Base-by-base conservation (phyloP, 75 land plant genomes). In the Picea glauca region DNA sequence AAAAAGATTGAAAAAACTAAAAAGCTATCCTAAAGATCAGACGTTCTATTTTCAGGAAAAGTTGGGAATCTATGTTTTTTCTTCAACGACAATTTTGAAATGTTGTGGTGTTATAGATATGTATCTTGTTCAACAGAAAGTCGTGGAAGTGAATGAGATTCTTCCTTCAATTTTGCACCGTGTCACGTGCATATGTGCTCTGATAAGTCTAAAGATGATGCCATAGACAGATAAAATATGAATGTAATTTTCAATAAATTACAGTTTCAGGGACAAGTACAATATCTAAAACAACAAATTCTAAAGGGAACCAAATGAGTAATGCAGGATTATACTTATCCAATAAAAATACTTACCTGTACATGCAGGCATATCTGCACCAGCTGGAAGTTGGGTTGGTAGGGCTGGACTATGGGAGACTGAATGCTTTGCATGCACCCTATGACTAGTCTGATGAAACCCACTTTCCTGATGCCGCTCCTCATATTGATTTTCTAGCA, bases 321-420 rank as follows among this genome's bases (percentile, higher is more conserved):
- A 75, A 31, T 40, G 50, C 38, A 65, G 23, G 62, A 54, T 32
- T 15, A 74, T 17, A 77, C 26, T 77, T 33, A 77, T 18, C 40
- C 33, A 18, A 21, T 23, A 0, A 11, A 58, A 57, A 21, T 21
- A 54, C 78, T 56, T 75, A 92, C 97, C 94, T 67, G 99, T 86
- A 68, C 91, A 96, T 9, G 94, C 87, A 70, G 94, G 99, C 78
- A 90, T 86, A 82, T 92, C 94, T 40, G 96, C 97, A 77, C 90
- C 84, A 82, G 87, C 82, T 21, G 96, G 96, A 82, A 96, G 93
- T 50, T 94, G 89, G 17, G 84, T 80, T 65, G 90, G 93, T 79
- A 93, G 82, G 13, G 89, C 33, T 40, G 87, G 77, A 66, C 81
- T 83, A 70, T 83, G 88, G 13, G 78, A 81, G 35, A 75, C 73